phyloP scores from a whole-genome alignment of 2,329 filamentous ascomycete genomes.

The Lecanicillium sp. region DNA sequence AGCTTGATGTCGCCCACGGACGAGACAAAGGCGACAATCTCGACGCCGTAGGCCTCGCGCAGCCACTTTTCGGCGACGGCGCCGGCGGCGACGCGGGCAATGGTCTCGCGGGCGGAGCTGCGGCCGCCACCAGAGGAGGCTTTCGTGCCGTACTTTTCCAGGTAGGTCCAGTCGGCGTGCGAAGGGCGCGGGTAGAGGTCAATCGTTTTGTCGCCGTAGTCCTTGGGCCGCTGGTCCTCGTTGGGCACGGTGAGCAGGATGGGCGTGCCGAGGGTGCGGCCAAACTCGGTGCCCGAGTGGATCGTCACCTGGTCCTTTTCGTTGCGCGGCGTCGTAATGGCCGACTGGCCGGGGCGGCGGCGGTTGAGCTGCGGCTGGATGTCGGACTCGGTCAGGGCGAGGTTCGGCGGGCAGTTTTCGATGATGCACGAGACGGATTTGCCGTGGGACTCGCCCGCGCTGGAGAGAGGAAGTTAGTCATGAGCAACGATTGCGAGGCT shows the following conservation, averaged over 20 bases:
- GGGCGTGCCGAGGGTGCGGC: conserved; percentile 82
- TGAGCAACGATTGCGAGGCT: neutral
- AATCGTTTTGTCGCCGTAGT: conserved; percentile 87
- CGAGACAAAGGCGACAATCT: conserved; percentile 86
- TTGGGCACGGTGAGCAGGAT: conserved; percentile 84
- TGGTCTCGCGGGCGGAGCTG: conserved; percentile 89
- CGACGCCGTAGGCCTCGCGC: conserved; percentile 68
- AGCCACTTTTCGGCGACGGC: conserved; percentile 94
- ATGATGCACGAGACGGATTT: conserved; percentile 90
- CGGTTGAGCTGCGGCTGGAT: conserved; percentile 95
- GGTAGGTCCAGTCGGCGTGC: conserved; percentile 95
- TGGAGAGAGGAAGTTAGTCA: conserved; percentile 12
- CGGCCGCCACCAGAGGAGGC: conserved; percentile 84
- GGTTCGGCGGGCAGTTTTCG: conserved; percentile 82
- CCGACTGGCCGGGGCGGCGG: conserved; percentile 79
- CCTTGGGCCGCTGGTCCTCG: conserved; percentile 85
- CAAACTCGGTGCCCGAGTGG: conserved; percentile 86
- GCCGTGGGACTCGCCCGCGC: conserved; percentile 67
- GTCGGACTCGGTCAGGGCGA: conserved; percentile 75
- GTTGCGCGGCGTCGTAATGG: conserved; percentile 84
- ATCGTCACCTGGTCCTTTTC: conserved; percentile 91
- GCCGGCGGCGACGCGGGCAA: conserved; percentile 84
- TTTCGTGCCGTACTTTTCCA: conserved; percentile 95
- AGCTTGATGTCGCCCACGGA: conserved; percentile 60
- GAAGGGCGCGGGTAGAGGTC: conserved; percentile 84